Evolutionary conservation across 1,284 basidiomycete genomes (phyloP).

Genomic region (Paramarasmius palmivorus): DNA sequence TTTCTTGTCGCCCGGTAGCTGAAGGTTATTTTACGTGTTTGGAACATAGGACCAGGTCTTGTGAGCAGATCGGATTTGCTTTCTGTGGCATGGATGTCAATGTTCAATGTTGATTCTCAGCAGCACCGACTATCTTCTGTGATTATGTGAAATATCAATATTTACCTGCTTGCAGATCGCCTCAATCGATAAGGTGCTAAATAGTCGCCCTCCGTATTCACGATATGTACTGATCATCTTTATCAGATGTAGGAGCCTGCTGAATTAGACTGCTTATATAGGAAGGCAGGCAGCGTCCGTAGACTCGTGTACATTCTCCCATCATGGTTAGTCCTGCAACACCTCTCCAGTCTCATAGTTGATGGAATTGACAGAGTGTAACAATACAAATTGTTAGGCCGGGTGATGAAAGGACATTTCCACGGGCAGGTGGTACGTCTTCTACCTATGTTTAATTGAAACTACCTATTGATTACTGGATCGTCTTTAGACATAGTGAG

Average conservation of each 20-base stretch:
- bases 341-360: background rate
- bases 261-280: background rate
- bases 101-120: too few species aligned
- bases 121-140: background rate
- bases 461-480: slow-evolving; percentile 9
- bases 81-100: too few species aligned
- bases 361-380: slow-evolving; percentile 39
- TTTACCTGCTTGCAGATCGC: background rate
- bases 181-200: slow-evolving; percentile 3
- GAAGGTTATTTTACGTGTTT: too few species aligned
- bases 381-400: slow-evolving; percentile 39
- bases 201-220: background rate
- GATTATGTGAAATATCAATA: background rate
- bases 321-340: slow-evolving; percentile 1
- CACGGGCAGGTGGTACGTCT: slow-evolving; percentile 48
- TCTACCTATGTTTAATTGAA: background rate
- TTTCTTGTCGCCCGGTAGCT: too few species aligned
- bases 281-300: too few species aligned
- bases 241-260: slow-evolving; percentile 2
- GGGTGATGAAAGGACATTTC: slow-evolving; percentile 49
- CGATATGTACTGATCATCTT: slow-evolving; percentile 2
- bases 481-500: slow-evolving; percentile 47
- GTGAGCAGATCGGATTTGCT: too few species aligned
- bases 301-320: slow-evolving; percentile 1
- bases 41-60: too few species aligned